phyloP scores from a whole-genome alignment of 495 filamentous ascomycete genomes.

The Aspergillus sclerotioniger region DNA sequence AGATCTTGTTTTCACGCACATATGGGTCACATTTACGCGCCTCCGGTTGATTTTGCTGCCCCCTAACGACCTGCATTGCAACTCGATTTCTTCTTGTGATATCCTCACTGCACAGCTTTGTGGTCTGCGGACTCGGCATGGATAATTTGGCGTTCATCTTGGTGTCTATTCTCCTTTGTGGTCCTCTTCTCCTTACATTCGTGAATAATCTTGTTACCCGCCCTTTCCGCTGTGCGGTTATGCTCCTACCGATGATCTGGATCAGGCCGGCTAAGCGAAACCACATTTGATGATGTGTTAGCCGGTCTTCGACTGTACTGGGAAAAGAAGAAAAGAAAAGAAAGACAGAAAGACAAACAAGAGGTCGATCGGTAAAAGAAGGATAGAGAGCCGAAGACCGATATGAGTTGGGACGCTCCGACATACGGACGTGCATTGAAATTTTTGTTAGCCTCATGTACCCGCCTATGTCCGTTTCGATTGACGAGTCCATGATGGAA shows the following conservation, averaged over 20 bases:
- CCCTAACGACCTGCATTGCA: slow-evolving; percentile 27
- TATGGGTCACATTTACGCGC: slow-evolving; percentile 36
- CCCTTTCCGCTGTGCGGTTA: not conserved
- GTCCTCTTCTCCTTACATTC: slow-evolving; percentile 14
- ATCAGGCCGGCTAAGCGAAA: not conserved
- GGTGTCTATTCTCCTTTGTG: slow-evolving; percentile 15
- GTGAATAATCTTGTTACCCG: slow-evolving; percentile 1
- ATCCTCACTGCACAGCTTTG: slow-evolving; percentile 19
- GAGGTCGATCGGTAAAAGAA: not conserved
- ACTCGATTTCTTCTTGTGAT: slow-evolving; percentile 20
- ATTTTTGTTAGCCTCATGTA: not conserved
- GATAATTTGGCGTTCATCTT: slow-evolving; percentile 37
- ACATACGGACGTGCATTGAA: not conserved
- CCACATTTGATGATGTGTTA: not conserved
- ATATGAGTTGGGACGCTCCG: not conserved
- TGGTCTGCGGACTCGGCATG: slow-evolving; percentile 26
- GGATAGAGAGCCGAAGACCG: not conserved
- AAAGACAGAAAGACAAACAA: not conserved
- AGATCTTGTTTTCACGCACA: slow-evolving; percentile 34
- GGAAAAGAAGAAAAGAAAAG: not conserved
- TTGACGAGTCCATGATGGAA: slow-evolving; percentile 20
- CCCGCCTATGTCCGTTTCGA: slow-evolving; percentile 9
- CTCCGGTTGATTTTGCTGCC: slow-evolving; percentile 26
- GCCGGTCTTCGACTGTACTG: not conserved
- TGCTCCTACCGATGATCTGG: not conserved